Conservation (phyloP, 1,284 basidiomycete species). For the Cryptococcus sp. region DNA sequence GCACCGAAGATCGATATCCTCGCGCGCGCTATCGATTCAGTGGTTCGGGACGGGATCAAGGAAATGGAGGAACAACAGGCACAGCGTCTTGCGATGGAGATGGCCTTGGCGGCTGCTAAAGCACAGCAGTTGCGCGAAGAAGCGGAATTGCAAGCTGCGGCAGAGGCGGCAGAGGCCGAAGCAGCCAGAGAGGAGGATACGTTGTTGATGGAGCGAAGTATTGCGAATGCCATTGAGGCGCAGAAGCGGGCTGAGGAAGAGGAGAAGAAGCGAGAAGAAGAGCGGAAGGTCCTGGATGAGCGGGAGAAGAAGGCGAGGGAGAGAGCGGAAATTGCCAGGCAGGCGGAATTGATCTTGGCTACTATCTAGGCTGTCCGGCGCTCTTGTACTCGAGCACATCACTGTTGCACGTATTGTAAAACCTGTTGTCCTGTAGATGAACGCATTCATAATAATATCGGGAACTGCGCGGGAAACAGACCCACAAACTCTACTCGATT, state of each 20-base stretch:
- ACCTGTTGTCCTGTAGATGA: no score
- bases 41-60: constrained; percentile 44
- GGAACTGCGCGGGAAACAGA: no score
- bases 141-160: constrained; percentile 34
- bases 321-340: constrained; percentile 41
- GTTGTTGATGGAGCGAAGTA: constrained; percentile 44
- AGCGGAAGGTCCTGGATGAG: constrained; percentile 39
- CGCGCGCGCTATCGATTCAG: constrained; percentile 44
- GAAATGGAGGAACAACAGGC: constrained; percentile 45
- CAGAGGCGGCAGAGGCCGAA: constrained; percentile 32
- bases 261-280: constrained; percentile 37
- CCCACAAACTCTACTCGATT: no score
- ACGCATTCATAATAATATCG: no score
- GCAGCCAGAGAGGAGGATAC: constrained; percentile 43
- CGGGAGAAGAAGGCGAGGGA: constrained; percentile 40
- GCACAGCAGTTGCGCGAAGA: constrained; percentile 44
- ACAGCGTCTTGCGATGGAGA: constrained; percentile 40
- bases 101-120: constrained; percentile 43
- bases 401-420: no score
- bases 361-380: constrained; percentile 28
- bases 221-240: constrained; percentile 45
- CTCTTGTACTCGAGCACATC: no score
- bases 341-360: constrained; percentile 48
- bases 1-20: constrained; percentile 47
- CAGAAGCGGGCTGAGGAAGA: constrained; percentile 43